These are phyloP conservation scores for Fusarium marasasianum DNA, from an alignment of 2,329 filamentous ascomycete genomes.

Conservation along the genomic window DNA sequence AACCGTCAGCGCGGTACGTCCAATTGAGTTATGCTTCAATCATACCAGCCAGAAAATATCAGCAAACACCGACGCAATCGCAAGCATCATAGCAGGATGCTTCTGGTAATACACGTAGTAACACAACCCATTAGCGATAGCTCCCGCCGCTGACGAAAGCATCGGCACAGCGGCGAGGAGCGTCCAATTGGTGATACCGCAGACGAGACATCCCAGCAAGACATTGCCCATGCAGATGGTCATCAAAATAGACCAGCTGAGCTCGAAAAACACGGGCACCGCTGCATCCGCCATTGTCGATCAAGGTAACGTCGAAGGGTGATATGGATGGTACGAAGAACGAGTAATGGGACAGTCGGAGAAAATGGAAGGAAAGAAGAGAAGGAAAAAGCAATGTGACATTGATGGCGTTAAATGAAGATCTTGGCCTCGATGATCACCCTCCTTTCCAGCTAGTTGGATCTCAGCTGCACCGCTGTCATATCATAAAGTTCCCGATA, in stretches of 20 bases:
- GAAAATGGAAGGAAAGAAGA: not conserved
- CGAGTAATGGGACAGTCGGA: not conserved
- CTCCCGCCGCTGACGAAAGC: constrained; percentile 49
- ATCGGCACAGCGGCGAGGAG: constrained; percentile 51
- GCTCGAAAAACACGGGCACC: constrained; percentile 49
- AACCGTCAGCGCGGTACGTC: not conserved
- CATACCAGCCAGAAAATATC: constrained; percentile 54
- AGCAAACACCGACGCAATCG: constrained; percentile 48
- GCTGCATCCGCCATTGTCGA: constrained; percentile 12
- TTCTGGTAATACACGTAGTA: constrained; percentile 52
- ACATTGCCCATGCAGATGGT: constrained; percentile 52
- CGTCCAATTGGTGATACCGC: constrained; percentile 51
- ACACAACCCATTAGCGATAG: constrained; percentile 53
- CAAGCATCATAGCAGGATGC: constrained; percentile 34
- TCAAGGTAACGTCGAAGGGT: not conserved
- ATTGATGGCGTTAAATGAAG: not conserved
- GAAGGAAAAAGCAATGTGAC: constrained; percentile 10
- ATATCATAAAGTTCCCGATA: not conserved
- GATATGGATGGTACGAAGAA: not conserved
- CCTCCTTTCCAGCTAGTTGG: constrained; percentile 2
- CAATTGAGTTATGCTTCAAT: not conserved
- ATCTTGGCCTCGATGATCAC: not conserved
- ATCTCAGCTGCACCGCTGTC: not conserved
- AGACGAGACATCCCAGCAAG: constrained; percentile 50
- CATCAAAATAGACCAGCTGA: constrained; percentile 55